Conservation (phyloP, 805 yeast genomes). For the Lipomyces chichibuensis region DNA sequence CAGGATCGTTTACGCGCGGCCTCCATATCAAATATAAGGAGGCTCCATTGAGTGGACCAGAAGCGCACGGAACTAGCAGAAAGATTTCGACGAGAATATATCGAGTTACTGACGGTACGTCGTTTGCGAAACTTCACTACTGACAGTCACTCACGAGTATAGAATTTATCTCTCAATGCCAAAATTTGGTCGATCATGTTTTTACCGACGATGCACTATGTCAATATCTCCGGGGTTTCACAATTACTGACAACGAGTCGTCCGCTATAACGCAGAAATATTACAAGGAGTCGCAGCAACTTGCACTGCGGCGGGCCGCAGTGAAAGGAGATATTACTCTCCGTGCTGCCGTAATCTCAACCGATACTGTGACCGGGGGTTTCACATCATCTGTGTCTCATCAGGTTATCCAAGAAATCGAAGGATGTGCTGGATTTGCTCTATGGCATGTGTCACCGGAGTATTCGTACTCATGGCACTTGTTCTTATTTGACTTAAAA, state of each 20-base stretch:
- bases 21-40: background rate
- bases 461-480: slow-evolving; percentile 1
- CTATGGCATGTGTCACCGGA: slow-evolving; percentile 12
- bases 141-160: background rate
- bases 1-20: background rate
- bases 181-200: slow-evolving; percentile 9
- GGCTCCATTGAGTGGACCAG: background rate
- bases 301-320: slow-evolving; percentile 13
- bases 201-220: slow-evolving; percentile 12
- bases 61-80: background rate
- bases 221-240: slow-evolving; percentile 10
- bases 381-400: background rate
- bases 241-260: background rate
- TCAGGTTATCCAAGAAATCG: slow-evolving; percentile 1
- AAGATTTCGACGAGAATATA: slow-evolving; percentile 8
- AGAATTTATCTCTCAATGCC: slow-evolving; percentile 19
- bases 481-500: slow-evolving; percentile 24
- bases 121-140: background rate
- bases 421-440: slow-evolving; percentile 23
- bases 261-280: background rate
- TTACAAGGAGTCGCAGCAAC: background rate
- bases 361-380: background rate
- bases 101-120: slow-evolving; percentile 18
- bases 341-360: slow-evolving; percentile 18
- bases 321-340: slow-evolving; percentile 20